Percentiles rank a stretch among this genome's conserved stretches.
These are phyloP conservation scores for Citrus australasica DNA, from an alignment of 345 rosid genomes.

Conservation along the genomic window DNA sequence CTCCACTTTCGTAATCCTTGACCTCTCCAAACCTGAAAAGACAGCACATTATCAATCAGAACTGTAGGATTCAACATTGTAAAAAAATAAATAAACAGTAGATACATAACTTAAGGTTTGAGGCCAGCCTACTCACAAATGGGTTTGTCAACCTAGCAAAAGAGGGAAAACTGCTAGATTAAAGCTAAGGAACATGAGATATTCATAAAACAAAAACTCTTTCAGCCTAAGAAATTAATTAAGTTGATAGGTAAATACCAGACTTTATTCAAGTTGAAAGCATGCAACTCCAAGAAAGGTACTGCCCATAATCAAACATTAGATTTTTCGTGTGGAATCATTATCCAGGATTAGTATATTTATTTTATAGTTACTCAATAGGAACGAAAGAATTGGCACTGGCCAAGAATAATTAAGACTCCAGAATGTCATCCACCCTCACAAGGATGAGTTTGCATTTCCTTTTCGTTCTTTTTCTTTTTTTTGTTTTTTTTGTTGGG, in stretches of 20 bases:
- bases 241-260: not conserved
- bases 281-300: too few relatives aligned
- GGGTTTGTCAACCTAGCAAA: not conserved
- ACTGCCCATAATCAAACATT: not conserved
- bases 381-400: not conserved
- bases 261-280: not conserved
- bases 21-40: constrained; percentile 88
- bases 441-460: not conserved
- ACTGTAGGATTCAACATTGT: not conserved
- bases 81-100: too few relatives aligned
- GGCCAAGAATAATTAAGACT: not conserved
- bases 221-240: not conserved
- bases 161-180: not conserved
- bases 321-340: not conserved
- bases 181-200: not conserved
- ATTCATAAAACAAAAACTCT: not conserved
- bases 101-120: not conserved
- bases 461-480: not conserved
- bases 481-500: too few relatives aligned
- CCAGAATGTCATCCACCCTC: not conserved
- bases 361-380: not conserved
- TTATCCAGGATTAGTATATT: not conserved
- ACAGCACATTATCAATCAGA: constrained; percentile 2
- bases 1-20: constrained; percentile 99
- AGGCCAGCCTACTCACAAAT: not conserved